These are phyloP conservation scores for Comarum palustre DNA, from an alignment of 306 rosid species.

Conservation along the genomic window DNA sequence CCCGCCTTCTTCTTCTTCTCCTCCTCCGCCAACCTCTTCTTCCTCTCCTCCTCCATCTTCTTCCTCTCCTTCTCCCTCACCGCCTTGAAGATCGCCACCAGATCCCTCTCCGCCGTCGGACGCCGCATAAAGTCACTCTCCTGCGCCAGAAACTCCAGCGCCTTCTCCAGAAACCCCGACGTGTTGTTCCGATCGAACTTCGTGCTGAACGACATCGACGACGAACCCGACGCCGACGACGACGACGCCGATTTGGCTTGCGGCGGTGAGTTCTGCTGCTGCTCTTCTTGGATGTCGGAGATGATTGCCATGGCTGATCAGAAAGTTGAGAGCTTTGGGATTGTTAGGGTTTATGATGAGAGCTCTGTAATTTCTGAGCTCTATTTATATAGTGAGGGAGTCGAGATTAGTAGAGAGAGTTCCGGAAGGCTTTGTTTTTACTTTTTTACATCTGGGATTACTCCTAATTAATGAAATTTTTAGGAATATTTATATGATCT, in stretches of 20 bases:
- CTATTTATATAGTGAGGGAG: neutral
- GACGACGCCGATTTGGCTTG: constrained; percentile 25
- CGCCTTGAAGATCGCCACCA: constrained; percentile 36
- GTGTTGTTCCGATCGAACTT: constrained; percentile 63
- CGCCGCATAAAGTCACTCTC: constrained; percentile 45
- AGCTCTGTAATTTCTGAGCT: neutral
- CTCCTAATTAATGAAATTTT: too few species aligned
- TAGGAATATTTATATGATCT: too few species aligned
- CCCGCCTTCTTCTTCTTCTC: constrained; percentile 25
- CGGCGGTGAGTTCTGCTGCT: neutral
- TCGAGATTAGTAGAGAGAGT: neutral
- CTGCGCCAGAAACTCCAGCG: constrained; percentile 48
- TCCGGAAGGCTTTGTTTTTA: neutral
- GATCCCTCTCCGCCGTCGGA: constrained; percentile 46
- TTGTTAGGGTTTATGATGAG: constrained; percentile 12
- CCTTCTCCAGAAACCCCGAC: constrained; percentile 47
- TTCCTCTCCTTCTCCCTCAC: constrained; percentile 36
- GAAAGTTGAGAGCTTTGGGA: neutral
- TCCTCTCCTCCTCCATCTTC: constrained; percentile 30
- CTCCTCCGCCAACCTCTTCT: constrained; percentile 19
- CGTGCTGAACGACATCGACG: constrained; percentile 46
- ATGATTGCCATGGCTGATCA: constrained; percentile 58
- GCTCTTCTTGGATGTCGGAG: constrained; percentile 56
- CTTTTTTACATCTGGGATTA: too few species aligned
- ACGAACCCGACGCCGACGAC: constrained; percentile 24